phyloP scores from a whole-genome alignment of 306 rosid species.

The Trifolium pratense region DNA sequence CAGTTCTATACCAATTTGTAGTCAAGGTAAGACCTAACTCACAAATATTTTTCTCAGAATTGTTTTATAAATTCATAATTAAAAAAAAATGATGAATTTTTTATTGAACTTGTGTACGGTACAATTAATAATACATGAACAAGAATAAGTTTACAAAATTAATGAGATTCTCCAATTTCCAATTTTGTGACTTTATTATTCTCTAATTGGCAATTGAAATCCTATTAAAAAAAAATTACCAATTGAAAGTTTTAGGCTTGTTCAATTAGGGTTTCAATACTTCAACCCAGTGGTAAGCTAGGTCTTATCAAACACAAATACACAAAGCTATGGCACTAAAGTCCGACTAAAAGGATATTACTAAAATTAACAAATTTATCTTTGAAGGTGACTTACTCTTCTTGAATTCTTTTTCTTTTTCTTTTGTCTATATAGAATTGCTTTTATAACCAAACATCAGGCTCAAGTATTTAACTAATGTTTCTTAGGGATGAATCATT shows the following conservation, averaged over 20 bases:
- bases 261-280: conserved; percentile 36
- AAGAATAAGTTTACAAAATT: background rate
- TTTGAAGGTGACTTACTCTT: too few relatives aligned
- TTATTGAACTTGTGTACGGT: background rate
- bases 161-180: conserved; percentile 25
- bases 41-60: conserved; percentile 7
- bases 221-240: background rate
- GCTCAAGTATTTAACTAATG: too few relatives aligned
- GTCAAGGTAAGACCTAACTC: conserved; percentile 64
- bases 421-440: too few relatives aligned
- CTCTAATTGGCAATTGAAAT: background rate
- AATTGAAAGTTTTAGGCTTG: conserved; percentile 5
- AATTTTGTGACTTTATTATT: background rate
- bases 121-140: background rate
- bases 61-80: background rate
- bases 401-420: too few relatives aligned
- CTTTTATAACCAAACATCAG: too few relatives aligned
- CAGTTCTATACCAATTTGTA: conserved; percentile 81
- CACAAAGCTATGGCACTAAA: too few relatives aligned
- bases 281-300: conserved; percentile 12
- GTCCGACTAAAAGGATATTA: too few relatives aligned
- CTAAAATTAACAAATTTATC: too few relatives aligned
- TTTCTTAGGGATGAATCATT: too few relatives aligned
- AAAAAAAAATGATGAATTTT: background rate
- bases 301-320: background rate